These are phyloP conservation scores for Phialophora tarda DNA, from an alignment of 2,329 filamentous ascomycete genomes.

Conservation along the genomic window DNA sequence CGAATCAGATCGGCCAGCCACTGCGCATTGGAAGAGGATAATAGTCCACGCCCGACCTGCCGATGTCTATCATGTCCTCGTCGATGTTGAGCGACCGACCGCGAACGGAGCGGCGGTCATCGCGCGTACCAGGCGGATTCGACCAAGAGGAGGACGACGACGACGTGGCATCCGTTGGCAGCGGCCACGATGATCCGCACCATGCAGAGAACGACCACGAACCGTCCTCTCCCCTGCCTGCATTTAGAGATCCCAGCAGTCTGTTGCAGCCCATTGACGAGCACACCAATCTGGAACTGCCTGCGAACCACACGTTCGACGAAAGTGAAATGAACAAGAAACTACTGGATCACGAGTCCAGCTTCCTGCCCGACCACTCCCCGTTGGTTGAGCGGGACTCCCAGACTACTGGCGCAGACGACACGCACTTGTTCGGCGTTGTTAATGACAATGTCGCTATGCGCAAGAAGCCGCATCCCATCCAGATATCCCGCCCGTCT, in stretches of 20 bases:
- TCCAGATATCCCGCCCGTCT: slow-evolving; percentile 23
- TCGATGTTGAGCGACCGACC: slow-evolving; percentile 29
- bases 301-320: slow-evolving; percentile 51
- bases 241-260: slow-evolving; percentile 35
- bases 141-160: slow-evolving; percentile 42
- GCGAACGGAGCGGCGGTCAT: slow-evolving; percentile 34
- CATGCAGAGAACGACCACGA: slow-evolving; percentile 17
- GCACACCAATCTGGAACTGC: slow-evolving; percentile 27
- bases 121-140: slow-evolving; percentile 46
- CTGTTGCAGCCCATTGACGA: slow-evolving; percentile 34
- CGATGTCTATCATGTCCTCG: slow-evolving; percentile 31
- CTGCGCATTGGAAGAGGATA: slow-evolving; percentile 13
- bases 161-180: slow-evolving; percentile 32
- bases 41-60: slow-evolving; percentile 6
- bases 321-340: slow-evolving; percentile 65
- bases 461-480: slow-evolving; percentile 33
- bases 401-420: slow-evolving; percentile 46
- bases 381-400: slow-evolving; percentile 44
- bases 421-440: slow-evolving; percentile 53
- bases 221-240: slow-evolving; percentile 31
- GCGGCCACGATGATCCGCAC: slow-evolving; percentile 30
- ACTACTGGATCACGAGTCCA: slow-evolving; percentile 67
- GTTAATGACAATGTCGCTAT: slow-evolving; percentile 39
- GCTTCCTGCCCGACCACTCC: slow-evolving; percentile 64
- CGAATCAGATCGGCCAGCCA: slow-evolving; percentile 27